Base-by-base conservation (phyloP, 2,329 filamentous ascomycete species). In the Fonsecaea multimorphosa region DNA sequence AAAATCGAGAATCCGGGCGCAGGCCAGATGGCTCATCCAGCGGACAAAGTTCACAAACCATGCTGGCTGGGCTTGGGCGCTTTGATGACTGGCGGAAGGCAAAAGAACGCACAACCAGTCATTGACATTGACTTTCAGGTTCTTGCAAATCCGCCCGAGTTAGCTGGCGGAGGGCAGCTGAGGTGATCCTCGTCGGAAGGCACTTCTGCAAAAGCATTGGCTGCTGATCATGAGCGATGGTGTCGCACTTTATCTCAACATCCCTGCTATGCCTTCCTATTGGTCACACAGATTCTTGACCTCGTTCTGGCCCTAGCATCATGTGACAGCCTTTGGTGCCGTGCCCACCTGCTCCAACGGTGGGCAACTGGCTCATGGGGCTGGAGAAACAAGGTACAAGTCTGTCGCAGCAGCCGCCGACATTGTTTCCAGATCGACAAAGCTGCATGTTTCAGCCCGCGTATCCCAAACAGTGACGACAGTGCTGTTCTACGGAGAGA, bases 171-270 rank as follows among this genome's bases (percentile, higher is more conserved):
- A 53, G 58, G 58, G 9, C 56, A 71, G 60, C 68, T 68, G 65
- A 67, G 58, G 64, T 64, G 57, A 69, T 70, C 63, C 61, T 70
- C 38, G 65, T 68, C 61, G 51, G 40, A 65, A 59, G 62, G 62
- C 66, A 66, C 53, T 67, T 70, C 62, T 69, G 68, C 55, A 63
- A 61, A 38, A 34, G 53, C 34, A 70, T 70, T 70, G 67, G 68
- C 38, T 36, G 60, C 12, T 51, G 40, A 36, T 19, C 51, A 36
- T 58, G 44, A 62, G 60, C 44, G 54, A 38, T 60, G 59, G 40
- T 51, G 64, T 68, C 31, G 55, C 60, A 62, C 61, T 58, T 40
- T 58, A 61, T 63, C 27, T 32, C 16, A 64, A 64, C 32, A 72
- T 67, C 68, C 70, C 70, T 72, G 70, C 64, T 68, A 40, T 27